These are phyloP conservation scores for Amanita rimosa DNA, from an alignment of 768 basidiomycete genomes.

Conservation along the genomic window DNA sequence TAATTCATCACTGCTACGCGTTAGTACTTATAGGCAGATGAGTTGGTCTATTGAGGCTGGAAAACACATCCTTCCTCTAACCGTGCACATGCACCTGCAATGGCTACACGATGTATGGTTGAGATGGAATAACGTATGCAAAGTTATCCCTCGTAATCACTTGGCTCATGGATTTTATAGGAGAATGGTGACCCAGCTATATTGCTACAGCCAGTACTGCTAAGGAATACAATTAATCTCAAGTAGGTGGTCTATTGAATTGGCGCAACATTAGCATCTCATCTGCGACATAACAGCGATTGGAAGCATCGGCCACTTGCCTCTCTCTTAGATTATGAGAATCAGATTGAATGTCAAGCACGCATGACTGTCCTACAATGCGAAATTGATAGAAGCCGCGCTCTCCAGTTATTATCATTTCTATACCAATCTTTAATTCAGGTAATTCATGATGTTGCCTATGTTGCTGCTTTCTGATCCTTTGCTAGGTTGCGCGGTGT, in stretches of 20 bases:
- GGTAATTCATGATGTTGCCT: constrained; percentile 16
- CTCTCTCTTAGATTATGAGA: constrained; percentile 26
- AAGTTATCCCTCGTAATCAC: background rate
- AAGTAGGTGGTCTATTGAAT: constrained; percentile 23
- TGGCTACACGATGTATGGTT: constrained; percentile 46
- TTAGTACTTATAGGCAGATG: constrained; percentile 47
- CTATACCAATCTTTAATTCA: constrained; percentile 28
- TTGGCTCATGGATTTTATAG: constrained; percentile 4
- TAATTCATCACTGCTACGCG: constrained; percentile 26
- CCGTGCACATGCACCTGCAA: constrained; percentile 26
- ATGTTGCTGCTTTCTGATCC: background rate
- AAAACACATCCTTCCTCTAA: constrained; percentile 20
- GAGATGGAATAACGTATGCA: constrained; percentile 10
- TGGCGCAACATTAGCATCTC: background rate
- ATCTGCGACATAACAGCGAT: constrained; percentile 22
- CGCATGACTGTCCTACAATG: constrained; percentile 28
- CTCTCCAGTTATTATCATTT: constrained; percentile 29
- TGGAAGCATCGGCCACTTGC: constrained; percentile 25
- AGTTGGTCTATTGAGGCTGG: constrained; percentile 34
- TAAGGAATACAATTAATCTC: constrained; percentile 23
- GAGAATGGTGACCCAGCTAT: constrained; percentile 23
- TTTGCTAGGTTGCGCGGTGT: background rate
- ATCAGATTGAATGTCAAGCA: constrained; percentile 25
- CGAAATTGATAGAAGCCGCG: constrained; percentile 22
- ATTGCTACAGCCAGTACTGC: constrained; percentile 32